Base-by-base conservation (phyloP, 2,329 filamentous ascomycete genomes). In the Zalaria sp. region DNA sequence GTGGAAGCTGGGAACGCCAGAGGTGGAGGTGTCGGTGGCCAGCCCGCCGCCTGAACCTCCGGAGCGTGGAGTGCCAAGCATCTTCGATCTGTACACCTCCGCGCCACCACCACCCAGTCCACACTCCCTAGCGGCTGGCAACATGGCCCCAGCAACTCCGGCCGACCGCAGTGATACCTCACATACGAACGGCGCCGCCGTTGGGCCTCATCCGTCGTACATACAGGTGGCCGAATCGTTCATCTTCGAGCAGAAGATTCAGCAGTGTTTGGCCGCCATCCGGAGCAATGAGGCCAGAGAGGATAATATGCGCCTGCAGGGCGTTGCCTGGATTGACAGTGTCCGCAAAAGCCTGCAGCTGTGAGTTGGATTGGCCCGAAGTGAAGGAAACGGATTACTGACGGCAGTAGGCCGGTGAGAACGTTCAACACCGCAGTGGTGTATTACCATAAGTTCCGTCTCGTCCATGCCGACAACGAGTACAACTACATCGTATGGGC, bases 381-480 rank as follows among this genome's bases (percentile, higher is more conserved):
- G 18, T 8, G 27, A 3, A 25, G 29, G 39, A 2, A 18, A 18
- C 2, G 18, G 18, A 18, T 2, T 18, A 46, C 27, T 46, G 34
- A 49, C 18, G 18, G 35, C 18, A 36, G 8, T 46, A 88, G 84
- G 37, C 91, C 91, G 2, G 79, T 95, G 25, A 81, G 84, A 46
- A 96, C 91, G 0, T 95, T 86, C 61, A 84, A 89, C 52, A 93
- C 89, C 0, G 91, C 91, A 1, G 86, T 82, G 48, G 79, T 83
- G 10, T 94, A 94, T 59, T 98, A 88, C 57, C 89, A 96, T 68
- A 87, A 87, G 51, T 95, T 95, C 59, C 80, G 89, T 28, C 72
- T 96, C 40, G 76, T 81, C 37, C 87, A 93, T 55, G 74, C 79
- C n/a, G 85, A 88, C 51, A 77, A 70, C 49, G 87, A 93, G 54